Base-by-base conservation (phyloP, 306 rosid species). In the Dalbergia oliveri region DNA sequence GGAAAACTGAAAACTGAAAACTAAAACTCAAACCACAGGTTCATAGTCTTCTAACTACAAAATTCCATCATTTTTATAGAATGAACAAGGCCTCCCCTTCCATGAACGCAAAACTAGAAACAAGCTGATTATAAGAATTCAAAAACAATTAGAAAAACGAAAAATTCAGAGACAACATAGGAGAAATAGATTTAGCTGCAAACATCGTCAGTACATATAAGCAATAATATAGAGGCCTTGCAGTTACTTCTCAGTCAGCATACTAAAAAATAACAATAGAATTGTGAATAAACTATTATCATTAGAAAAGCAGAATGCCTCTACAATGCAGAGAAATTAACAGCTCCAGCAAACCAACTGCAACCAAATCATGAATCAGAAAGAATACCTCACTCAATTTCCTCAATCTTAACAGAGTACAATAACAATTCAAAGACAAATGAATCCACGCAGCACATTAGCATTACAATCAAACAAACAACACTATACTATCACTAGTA, bases 401-500 rank as follows among this genome's bases (percentile, higher is more conserved):
- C 51, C 61, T 71, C 85, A 79, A 58, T 76, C 86, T 75, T 43
- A 18, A 76, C n/a, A 75, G 58, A 58, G 45, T 61, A 81, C 78
- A 70, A 33, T 77, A 65, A 66, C 3, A 76, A 70, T 70, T 58
- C 70, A 33, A 66, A 64, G 7, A 4, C 14, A 65, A 54, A 82
- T 43, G 57, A 54, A 82, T 43, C 33, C 12, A 54, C 18, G 62
- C 65, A 4, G 50, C 1, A 59, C 58, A 56, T 39, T 66, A 72
- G 64, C 50, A 45, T 39, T 66, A 72, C 59, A 83, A 83, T 54
- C 83, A 80, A 59, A 43, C 77, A 49, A 79, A 53, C 63, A 64
- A 58, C 49, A 45, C 10, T 10, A 35, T 57, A 75, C 66, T 34
- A 73, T 35, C 26, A 77, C 26, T 12, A 62, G 74, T 16, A 77